phyloP scores from a whole-genome alignment of 768 basidiomycete species.

The Xerocomellus amylosporus region DNA sequence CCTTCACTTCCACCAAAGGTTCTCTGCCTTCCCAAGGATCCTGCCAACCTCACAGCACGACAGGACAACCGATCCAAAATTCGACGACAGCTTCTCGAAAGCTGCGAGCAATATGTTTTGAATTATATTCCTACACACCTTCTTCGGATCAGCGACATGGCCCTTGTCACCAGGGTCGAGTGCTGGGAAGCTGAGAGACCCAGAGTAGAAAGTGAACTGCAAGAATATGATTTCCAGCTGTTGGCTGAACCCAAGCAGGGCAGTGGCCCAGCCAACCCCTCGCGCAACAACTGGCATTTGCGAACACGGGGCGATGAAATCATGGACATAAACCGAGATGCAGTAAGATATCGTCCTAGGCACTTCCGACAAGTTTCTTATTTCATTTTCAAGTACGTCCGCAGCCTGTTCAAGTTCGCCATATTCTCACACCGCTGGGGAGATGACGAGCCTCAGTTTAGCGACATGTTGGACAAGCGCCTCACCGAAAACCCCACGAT shows the following conservation, averaged over 20 bases:
- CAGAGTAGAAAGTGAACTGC: not conserved
- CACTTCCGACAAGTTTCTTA: not conserved
- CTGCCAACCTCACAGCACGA: not conserved
- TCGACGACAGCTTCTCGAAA: constrained; percentile 6
- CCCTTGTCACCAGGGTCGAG: constrained; percentile 8
- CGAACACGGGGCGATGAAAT: not conserved
- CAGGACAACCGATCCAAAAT: not conserved
- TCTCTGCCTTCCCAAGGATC: not conserved
- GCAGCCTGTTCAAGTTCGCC: constrained; percentile 15
- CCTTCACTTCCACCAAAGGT: not conserved
- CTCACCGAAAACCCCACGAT: not conserved
- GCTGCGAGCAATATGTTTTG: constrained; percentile 14
- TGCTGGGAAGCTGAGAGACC: constrained; percentile 12
- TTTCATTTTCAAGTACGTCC: constrained; percentile 2
- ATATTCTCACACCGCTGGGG: constrained; percentile 25
- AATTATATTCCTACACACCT: constrained; percentile 21
- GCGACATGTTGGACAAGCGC: not conserved
- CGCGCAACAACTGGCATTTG: not conserved
- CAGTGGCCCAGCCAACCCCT: not conserved
- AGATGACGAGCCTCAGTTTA: constrained; percentile 15
- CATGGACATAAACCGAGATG: not conserved
- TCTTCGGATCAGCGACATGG: constrained; percentile 17
- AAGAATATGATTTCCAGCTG: not conserved
- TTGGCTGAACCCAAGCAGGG: not conserved
- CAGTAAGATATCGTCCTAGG: not conserved